Percentiles rank a stretch among this genome's conserved stretches.
These are phyloP conservation scores for Abrus precatorius DNA, from an alignment of 306 rosid species.

Conservation along the genomic window DNA sequence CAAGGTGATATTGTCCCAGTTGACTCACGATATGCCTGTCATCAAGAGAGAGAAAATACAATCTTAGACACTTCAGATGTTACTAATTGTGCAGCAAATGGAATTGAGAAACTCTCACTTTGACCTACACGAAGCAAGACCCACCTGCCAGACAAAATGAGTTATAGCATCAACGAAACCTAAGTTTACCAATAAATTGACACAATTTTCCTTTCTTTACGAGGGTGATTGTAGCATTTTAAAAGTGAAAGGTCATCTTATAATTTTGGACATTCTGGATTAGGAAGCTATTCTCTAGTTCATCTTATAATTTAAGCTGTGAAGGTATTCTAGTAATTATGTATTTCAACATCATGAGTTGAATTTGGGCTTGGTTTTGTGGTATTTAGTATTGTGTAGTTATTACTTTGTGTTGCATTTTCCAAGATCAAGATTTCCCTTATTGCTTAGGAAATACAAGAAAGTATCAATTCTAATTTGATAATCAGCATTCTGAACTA, in stretches of 20 bases:
- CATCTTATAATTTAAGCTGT: background rate
- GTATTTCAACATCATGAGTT: background rate
- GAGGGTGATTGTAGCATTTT: conserved; percentile 7
- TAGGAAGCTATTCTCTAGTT: conserved; percentile 21
- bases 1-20: conserved; percentile 80
- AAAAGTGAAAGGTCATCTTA: background rate
- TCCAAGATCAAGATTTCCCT: conserved; percentile 14
- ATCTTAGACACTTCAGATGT: conserved; percentile 35
- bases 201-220: background rate
- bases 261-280: conserved; percentile 12
- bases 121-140: background rate
- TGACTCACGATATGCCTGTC: conserved; percentile 94
- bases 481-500: too few species aligned
- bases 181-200: conserved; percentile 2
- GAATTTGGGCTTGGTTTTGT: conserved; percentile 21
- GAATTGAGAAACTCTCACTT: background rate
- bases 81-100: conserved; percentile 18
- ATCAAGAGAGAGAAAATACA: conserved; percentile 30
- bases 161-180: background rate
- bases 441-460: background rate
- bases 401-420: background rate
- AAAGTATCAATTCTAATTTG: background rate
- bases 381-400: background rate
- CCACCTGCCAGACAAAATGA: background rate
- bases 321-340: background rate